A percentile compares a stretch with the other conserved stretches of the same genome.
phyloP scores from a whole-genome alignment of 352 stramenopile genomes.

The Stramenopiles sp. region DNA sequence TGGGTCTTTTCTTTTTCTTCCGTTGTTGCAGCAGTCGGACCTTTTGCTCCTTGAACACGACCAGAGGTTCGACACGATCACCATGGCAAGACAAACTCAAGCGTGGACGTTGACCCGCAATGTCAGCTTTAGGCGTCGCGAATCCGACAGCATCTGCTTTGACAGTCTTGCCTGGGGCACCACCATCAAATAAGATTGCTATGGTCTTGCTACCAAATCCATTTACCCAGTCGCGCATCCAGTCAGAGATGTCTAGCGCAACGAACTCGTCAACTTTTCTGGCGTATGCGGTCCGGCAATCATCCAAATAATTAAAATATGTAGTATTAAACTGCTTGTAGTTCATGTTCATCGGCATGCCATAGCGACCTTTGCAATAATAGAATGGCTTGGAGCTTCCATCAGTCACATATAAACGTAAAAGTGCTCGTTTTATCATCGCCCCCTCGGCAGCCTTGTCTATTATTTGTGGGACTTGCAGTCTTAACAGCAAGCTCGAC shows the following conservation, averaged over 20 bases:
- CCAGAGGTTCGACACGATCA: background rate
- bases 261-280: background rate
- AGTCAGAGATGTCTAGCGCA: background rate
- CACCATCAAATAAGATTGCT: constrained; percentile 9
- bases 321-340: constrained; percentile 1
- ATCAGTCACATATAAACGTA: constrained; percentile 5
- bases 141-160: constrained; percentile 11
- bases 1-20: too few species aligned
- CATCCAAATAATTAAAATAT: background rate
- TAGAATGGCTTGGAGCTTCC: background rate
- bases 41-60: constrained; percentile 1
- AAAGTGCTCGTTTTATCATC: background rate
- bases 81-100: constrained; percentile 11
- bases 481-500: background rate
- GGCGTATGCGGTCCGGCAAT: background rate
- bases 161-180: background rate
- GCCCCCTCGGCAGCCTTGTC: background rate
- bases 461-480: background rate
- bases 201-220: background rate
- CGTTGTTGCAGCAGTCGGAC: too few species aligned
- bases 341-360: background rate
- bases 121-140: background rate
- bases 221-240: constrained; percentile 9
- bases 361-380: background rate
- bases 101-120: background rate